Evolutionary conservation across 176 grass and related monocot species (phyloP), one percentile per base, ranked within the genome.

Genomic region (Elaeis guineensis): DNA sequence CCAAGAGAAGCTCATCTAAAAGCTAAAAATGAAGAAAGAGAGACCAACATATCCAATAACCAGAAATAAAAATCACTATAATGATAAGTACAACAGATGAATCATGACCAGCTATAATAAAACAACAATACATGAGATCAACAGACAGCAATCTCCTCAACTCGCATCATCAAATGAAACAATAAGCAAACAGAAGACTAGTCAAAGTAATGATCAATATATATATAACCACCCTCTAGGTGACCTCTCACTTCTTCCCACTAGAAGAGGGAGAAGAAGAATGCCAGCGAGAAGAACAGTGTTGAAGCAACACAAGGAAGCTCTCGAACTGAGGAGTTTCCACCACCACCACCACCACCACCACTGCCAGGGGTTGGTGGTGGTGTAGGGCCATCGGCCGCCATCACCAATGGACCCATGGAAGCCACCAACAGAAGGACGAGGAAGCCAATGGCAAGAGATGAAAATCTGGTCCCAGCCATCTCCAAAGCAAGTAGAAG

Each of bases 311-410:
- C 24, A 17, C 62, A 57, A 59, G 23, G 61, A 75, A 12, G 55
- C 76, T 51, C 67, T 59, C 17, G 77, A 61, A 19, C 17, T 17
- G 15, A 6, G 25, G 19, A 49, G 50, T 4, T 44, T 44, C 35
- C 51, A 64, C 57, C 30, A 57, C 28, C 23, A 54, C 1, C 73
- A 50, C 24, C 71, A 61, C 23, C 64, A 59, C 65, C 74, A 64
- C 21, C 65, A 65, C 20, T 72, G 54, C 55, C 74, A 60, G 51
- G 65, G 55, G 39, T 78, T 44, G 1, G 70, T 18, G 25, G 25
- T 1, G 58, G 58, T 29, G 25, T 0, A 18, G 28, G 58, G 17
- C 6, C 17, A 11, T 39, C 17, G 6, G 58, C 58, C 0, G 16
- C 58, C 58, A 61, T 61, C n/a, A 26, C 58, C 4, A 6, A 39